A percentile compares a stretch with the other conserved stretches of the same genome.
These are phyloP conservation scores for Amphirosellinia nigrospora DNA, from an alignment of 495 filamentous ascomycete genomes.

Conservation along the genomic window DNA sequence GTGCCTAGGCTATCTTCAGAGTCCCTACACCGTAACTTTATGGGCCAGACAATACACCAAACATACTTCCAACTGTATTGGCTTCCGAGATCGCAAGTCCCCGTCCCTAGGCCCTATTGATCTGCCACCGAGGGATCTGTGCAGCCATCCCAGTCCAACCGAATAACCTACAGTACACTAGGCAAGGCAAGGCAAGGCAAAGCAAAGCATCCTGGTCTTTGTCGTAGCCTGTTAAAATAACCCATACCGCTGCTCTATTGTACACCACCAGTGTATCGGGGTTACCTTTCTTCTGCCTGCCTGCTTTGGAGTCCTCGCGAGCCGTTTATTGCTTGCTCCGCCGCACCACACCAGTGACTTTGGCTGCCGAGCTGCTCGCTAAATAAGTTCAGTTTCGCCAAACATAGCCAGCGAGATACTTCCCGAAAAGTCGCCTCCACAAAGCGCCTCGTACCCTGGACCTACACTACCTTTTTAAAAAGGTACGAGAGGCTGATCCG, in stretches of 20 bases:
- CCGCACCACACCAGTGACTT: constrained; percentile 14
- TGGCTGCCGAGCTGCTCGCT: constrained; percentile 17
- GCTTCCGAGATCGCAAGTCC: constrained; percentile 17
- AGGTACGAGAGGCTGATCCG: constrained; percentile 25
- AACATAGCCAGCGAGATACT: constrained; percentile 12
- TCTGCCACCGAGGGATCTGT: not conserved
- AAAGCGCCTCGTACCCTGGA: constrained; percentile 5
- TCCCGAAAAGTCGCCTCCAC: constrained; percentile 12
- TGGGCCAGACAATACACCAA: not conserved
- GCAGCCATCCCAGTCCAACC: not conserved
- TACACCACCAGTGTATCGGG: not conserved
- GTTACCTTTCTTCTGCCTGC: not conserved
- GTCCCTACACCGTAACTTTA: constrained; percentile 16
- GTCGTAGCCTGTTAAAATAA: constrained; percentile 4
- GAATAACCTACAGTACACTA: constrained; percentile 26
- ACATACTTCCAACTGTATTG: not conserved
- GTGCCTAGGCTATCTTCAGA: not conserved
- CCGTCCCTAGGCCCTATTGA: not conserved
- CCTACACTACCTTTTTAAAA: not conserved
- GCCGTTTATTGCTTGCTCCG: constrained; percentile 6
- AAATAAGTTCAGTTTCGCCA: constrained; percentile 14
- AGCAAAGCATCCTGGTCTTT: not conserved
- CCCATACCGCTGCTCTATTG: not conserved
- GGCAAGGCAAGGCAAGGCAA: not conserved
- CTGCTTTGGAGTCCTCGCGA: not conserved